These are phyloP conservation scores for Pleurozium schreberi DNA, from an alignment of 225 moss, liverwort and hornwort genomes.

Conservation along the genomic window DNA sequence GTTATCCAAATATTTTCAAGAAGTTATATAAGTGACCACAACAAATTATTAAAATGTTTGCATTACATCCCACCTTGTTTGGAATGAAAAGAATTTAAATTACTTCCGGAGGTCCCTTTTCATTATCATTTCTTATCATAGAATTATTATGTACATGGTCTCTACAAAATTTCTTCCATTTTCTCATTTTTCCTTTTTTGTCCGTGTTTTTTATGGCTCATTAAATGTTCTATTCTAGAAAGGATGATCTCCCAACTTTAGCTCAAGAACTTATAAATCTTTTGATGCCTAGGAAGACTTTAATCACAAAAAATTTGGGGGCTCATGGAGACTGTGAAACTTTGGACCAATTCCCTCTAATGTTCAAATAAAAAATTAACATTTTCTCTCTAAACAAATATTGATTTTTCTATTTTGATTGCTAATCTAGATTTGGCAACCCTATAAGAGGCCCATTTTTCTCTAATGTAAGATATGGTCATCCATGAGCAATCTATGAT, in stretches of 20 bases:
- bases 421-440: too few species aligned
- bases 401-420: too few species aligned
- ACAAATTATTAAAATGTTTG: background rate
- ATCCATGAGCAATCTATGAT: background rate
- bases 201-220: too few species aligned
- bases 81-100: background rate
- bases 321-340: too few species aligned
- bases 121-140: background rate
- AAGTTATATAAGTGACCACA: background rate
- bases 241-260: accelerated
- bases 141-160: too few species aligned
- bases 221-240: background rate
- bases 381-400: too few species aligned
- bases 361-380: too few species aligned
- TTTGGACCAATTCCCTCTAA: too few species aligned
- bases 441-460: too few species aligned
- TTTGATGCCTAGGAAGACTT: background rate
- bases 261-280: background rate
- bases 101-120: too few species aligned
- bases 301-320: background rate
- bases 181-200: background rate
- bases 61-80: too few species aligned
- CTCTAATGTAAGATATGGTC: too few species aligned
- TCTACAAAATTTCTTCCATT: background rate
- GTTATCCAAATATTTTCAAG: background rate